Base-by-base conservation (phyloP, 805 yeast genomes). In the Yamadazyma scolyti region DNA sequence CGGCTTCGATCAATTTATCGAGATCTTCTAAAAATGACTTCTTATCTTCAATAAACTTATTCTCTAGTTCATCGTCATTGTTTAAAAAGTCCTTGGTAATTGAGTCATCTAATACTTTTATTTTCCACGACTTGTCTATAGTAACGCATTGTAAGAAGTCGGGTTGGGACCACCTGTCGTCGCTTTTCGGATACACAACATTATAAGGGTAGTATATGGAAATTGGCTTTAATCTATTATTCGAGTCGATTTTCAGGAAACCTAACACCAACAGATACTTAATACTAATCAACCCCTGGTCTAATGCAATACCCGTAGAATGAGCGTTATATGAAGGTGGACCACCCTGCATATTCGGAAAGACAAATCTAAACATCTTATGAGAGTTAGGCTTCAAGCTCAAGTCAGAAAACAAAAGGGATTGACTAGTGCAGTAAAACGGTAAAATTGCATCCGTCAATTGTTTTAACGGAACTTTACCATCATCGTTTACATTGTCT, bases 311-410 rank as follows among this genome's bases (percentile, higher is more conserved):
- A 1, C 68, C 67, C 0, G 70, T 59, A 69, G 61, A 67, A 10
- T 48, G 45, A 6, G 63, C 42, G 39, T 65, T 65, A 43, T 65
- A 65, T 9, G 62, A 52, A 0, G 72, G 72, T 6, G 72, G 69
- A 19, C 56, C 40, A 10, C 42, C 40, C n/a, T 37, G 30, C 3
- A 51, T 34, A 14, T 40, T 41, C 1, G 54, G 56, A 33, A 61
- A 44, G 24, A 39, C 47, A 6, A 64, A 30, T 11, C 31, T 40
- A 39, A 49, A 58, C 4, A 39, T 21, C 28, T 46, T 46, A 2
- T 42, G 20, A 2, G 46, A 36, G 2, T 37, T 37, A 11, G 51
- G 49, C 6, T 33, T 33, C 6, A 63, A 36, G 2, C 28, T 23
- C 3, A 58, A 34, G 34, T 64, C 58, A 8, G 63, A 44, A 33